Conservation (phyloP, 768 basidiomycete genomes). For the Omphalotus guepiniiformis region DNA sequence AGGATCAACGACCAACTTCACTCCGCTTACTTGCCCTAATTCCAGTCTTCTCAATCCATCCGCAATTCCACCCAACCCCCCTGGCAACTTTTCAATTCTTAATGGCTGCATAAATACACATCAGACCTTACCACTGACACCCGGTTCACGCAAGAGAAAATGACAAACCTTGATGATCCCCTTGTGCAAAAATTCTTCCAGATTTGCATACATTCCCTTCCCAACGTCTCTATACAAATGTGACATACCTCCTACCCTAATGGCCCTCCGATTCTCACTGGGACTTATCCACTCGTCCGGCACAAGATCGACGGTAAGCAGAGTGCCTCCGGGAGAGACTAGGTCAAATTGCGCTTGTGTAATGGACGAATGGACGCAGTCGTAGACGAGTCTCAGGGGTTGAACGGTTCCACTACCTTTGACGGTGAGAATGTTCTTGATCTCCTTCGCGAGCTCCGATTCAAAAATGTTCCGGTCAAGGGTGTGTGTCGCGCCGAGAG, state of each 20-base stretch:
- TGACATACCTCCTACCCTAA: neutral
- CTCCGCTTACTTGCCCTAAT: neutral
- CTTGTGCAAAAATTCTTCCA: neutral
- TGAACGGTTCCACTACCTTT: neutral
- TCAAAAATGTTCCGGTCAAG: slow-evolving; percentile 22
- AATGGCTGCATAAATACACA: neutral
- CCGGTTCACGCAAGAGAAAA: neutral
- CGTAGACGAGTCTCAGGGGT: slow-evolving; percentile 2
- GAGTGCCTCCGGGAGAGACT: slow-evolving; percentile 1
- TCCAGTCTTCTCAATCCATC: slow-evolving; percentile 1
- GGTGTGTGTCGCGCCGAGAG: slow-evolving; percentile 37
- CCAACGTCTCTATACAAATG: slow-evolving; percentile 1
- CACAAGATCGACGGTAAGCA: neutral
- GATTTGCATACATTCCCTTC: neutral
- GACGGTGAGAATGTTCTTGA: slow-evolving; percentile 1
- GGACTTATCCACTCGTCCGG: neutral
- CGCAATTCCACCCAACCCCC: neutral
- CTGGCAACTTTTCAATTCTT: neutral
- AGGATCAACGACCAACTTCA: slow-evolving; percentile 2
- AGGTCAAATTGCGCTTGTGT: neutral
- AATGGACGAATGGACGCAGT: neutral
- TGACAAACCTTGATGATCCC: slow-evolving; percentile 1
- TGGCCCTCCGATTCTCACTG: neutral
- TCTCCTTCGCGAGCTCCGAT: neutral
- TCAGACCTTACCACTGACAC: neutral